Evolutionary conservation across 2,329 filamentous ascomycete genomes (phyloP), one percentile per base, ranked within the genome.

Genomic region (Alternaria brassicae): DNA sequence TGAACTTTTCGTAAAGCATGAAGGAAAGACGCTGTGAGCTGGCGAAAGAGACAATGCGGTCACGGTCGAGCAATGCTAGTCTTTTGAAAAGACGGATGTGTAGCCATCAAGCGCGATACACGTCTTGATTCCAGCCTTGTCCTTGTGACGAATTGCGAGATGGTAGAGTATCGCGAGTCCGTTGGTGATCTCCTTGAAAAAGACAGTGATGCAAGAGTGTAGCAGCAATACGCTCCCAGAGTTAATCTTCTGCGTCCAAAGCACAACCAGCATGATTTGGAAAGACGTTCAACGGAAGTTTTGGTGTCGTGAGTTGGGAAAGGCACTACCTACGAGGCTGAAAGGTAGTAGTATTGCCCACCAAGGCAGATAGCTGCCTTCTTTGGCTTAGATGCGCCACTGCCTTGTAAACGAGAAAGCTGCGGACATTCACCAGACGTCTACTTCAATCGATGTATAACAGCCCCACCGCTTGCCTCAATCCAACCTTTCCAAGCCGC

Each of bases 31-130:
- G 49, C 49, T 58, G 41, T 8, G 19, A 30, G 30, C 49, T 53
- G 12, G 19, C 27, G 39, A 47, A 52, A 23, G 47, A 34, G 21
- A 57, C 54, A 28, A 57, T 52, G 17, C 30, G 39, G 27, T 45
- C 10, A 40, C 36, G 37, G 4, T 52, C 37, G 39, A 52, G 37
- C 9, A 32, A 37, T 23, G n/a, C n/a, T 55, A 28, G 25, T 60
- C 51, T 51, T 27, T 34, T 2, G 51, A 55, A 30, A 50, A 44
- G 13, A 55, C 17, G 1, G 44, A 60, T 3, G 45, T 55, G 37
- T 60, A 51, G 7, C 34, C 56, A 50, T 60, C 51, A 12, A 60
- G 36, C 17, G 55, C 42, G 25, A 53, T 15, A 27, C 32, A 50
- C 6, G 30, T 37, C n/a, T 50, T 36, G 34, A 28, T 15, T n/a